Base-by-base conservation (phyloP, 139 green algal species). In the Picocystis salinarum region DNA sequence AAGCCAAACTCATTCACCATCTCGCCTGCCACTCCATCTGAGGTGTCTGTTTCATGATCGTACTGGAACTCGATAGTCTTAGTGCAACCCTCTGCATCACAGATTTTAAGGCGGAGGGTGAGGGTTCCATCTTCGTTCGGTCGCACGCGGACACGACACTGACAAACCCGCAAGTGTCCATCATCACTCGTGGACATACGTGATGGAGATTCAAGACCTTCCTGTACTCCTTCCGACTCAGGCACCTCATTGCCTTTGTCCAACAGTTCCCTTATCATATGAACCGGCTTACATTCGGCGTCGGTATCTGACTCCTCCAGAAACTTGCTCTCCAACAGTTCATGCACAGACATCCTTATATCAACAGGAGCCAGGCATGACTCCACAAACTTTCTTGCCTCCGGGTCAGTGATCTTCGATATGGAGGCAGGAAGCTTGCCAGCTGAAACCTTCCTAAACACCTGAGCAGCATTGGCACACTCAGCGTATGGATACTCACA, bases 401-500 rank as follows among this genome's bases (percentile, higher is more conserved):
- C 23, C 36, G 18, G 26, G 28, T 7, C 6, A 24, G 33, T 6
- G 17, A 25, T 46, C 4, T 3, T 2, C 29, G 20, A 2, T 20
- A 6, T 26, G 10, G 22, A 29, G 28, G 23, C 23, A 40, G 13
- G 3, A 10, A 29, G 69, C 18, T 46, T 83, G 76, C 66, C 75
- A 55, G 7, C 73, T 85, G 28, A 99, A n/a, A n/a, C 86, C 51
- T 93, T 93, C 53, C 88, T 86, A 69, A 92, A 99, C 46, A 99
- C 96, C 72, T 97, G 85, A 6, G 89, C 89, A 9, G 89, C 75
- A 58, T 99, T 97, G 17, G 66, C 72, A 70, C 89, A 99, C 66
- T 99, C 89, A 17, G 61, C 58, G 58, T 97, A 99, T 7, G 89
- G 89, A 52, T 93, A 97, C 68, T 96, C 74, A 63, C 93, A 74